Conservation (phyloP, 768 basidiomycete species). For the Thelephora ganbajun region DNA sequence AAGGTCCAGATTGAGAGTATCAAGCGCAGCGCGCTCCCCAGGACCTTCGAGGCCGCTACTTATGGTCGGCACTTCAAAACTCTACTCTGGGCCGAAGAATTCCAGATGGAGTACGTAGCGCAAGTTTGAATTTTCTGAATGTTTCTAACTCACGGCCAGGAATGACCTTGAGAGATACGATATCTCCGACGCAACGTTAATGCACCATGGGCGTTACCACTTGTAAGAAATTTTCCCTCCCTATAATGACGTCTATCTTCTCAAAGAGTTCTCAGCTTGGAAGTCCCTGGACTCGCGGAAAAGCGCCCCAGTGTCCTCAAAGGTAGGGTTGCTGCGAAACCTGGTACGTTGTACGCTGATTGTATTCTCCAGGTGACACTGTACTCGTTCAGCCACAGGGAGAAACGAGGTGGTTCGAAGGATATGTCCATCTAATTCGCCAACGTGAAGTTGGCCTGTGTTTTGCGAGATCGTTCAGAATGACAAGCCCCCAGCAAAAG, state of each 20-base stretch:
- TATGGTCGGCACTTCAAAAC: conserved; percentile 32
- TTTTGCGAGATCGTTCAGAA: conserved; percentile 28
- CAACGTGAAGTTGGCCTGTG: conserved; percentile 35
- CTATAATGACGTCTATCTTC: neutral
- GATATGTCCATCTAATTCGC: conserved; percentile 39
- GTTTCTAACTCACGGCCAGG: conserved; percentile 8
- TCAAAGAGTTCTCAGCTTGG: conserved; percentile 1
- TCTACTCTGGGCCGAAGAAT: conserved; percentile 36
- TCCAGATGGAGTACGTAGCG: conserved; percentile 27
- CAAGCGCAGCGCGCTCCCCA: conserved; percentile 23
- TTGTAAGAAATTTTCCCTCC: conserved; percentile 1
- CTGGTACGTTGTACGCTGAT: neutral
- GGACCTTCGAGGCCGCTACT: conserved; percentile 20
- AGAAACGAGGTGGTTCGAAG: conserved; percentile 37
- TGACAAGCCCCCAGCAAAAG: conserved; percentile 17
- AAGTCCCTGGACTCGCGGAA: conserved; percentile 9
- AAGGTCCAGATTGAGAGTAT: conserved; percentile 7
- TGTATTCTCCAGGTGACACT: conserved; percentile 25
- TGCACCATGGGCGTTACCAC: conserved; percentile 3
- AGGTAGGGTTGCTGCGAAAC: neutral
- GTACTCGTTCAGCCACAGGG: conserved; percentile 25
- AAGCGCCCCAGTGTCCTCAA: conserved; percentile 6
- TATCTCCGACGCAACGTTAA: conserved; percentile 6
- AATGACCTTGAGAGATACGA: conserved; percentile 20
- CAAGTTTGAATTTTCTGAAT: neutral